Percentiles rank a stretch among this genome's conserved stretches.
Conservation (phyloP, 441 rosid species). For the Sinapis alba region DNA sequence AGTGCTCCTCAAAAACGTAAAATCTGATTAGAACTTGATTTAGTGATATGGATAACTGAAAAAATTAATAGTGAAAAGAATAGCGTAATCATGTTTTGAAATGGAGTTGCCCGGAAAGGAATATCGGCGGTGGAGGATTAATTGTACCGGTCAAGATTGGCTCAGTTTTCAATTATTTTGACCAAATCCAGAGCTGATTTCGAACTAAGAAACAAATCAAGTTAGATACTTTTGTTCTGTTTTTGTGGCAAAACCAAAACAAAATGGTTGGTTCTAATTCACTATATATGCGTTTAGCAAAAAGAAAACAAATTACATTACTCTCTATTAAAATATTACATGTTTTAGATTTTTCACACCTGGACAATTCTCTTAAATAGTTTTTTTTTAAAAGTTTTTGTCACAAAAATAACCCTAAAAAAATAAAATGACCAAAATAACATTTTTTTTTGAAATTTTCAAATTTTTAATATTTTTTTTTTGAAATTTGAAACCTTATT, state of each 20-base stretch:
- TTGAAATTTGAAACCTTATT: too few species aligned
- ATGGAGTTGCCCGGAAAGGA: background rate
- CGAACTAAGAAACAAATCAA: background rate
- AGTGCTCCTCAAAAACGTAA: too few species aligned
- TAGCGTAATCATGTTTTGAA: background rate
- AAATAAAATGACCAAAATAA: too few species aligned
- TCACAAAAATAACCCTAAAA: too few species aligned
- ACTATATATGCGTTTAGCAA: background rate
- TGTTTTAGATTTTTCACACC: too few species aligned
- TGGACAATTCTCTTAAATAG: too few species aligned
- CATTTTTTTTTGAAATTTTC: too few species aligned
- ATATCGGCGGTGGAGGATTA: background rate
- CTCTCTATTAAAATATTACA: too few species aligned
- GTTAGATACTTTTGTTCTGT: background rate
- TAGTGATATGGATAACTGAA: too few species aligned
- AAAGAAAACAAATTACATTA: background rate
- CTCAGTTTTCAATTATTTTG: background rate
- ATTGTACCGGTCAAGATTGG: background rate
- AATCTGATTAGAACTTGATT: too few species aligned
- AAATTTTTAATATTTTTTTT: too few species aligned
- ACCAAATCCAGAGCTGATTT: background rate
- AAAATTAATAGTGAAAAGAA: background rate
- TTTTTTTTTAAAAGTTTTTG: too few species aligned
- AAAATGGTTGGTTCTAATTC: background rate
- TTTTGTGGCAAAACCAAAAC: background rate